Evolutionary conservation across 176 grass and related monocot species (phyloP).

Genomic region (Ananas comosus): DNA sequence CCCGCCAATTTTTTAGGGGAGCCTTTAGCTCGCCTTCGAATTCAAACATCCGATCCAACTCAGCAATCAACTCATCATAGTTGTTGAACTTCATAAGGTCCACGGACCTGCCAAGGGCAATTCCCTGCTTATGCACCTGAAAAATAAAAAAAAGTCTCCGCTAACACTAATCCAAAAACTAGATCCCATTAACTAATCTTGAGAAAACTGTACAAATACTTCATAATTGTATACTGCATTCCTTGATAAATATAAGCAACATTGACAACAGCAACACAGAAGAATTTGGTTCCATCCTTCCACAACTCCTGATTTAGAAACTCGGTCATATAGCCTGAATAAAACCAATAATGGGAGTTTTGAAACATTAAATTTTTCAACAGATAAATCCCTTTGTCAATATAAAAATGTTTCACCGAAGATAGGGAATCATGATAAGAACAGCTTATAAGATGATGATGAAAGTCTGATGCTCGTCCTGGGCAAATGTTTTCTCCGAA

Average conservation of each 20-base stretch:
- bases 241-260: no score
- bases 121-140: constrained; percentile 97
- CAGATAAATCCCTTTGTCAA: no score
- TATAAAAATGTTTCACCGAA: no score
- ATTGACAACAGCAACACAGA: no score
- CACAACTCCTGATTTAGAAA: neutral
- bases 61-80: constrained; percentile 52
- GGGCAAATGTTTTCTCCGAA: no score
- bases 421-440: no score
- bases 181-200: neutral
- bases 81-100: constrained; percentile 77
- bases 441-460: no score
- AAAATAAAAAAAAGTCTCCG: constrained; percentile 3
- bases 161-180: constrained; percentile 9
- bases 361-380: no score
- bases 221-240: neutral
- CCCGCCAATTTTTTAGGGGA: constrained; percentile 64
- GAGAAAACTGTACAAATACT: neutral
- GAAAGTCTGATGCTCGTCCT: no score
- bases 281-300: no score
- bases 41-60: constrained; percentile 92
- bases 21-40: constrained; percentile 62
- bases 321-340: neutral
- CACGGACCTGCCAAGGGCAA: constrained; percentile 84
- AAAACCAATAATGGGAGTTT: no score